A percentile compares a stretch with the other conserved stretches of the same genome.
phyloP scores from a whole-genome alignment of 176 grass and related monocot genomes.

The Raddia guianensis region DNA sequence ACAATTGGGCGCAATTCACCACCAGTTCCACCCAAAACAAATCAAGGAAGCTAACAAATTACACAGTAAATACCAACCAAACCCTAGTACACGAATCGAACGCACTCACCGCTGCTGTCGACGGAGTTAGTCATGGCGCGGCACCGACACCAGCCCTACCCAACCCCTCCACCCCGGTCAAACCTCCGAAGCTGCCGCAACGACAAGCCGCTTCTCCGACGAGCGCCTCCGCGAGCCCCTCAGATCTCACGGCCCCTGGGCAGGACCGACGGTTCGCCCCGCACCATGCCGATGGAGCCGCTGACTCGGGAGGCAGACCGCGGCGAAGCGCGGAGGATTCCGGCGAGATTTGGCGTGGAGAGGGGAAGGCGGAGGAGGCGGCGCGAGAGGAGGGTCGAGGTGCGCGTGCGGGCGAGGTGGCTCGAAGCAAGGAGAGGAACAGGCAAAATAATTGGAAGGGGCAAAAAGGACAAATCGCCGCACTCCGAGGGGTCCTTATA shows the following conservation, averaged over 20 bases:
- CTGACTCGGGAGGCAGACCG: background rate
- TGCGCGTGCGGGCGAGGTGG: background rate
- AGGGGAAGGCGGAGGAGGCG: background rate
- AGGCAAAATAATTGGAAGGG: constrained; percentile 23
- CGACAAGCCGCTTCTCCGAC: background rate
- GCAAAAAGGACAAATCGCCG: background rate
- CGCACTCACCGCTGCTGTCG: constrained; percentile 66
- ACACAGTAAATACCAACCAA: background rate
- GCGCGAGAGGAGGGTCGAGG: constrained; percentile 18
- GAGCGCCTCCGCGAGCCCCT: background rate
- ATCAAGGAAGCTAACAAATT: background rate
- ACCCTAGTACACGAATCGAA: background rate
- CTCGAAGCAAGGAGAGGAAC: background rate
- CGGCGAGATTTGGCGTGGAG: constrained; percentile 29
- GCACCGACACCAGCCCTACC: background rate
- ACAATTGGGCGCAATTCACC: background rate
- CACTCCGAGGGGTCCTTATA: constrained; percentile 40
- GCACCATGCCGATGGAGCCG: background rate
- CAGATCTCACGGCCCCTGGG: background rate
- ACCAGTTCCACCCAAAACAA: background rate
- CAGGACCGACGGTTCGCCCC: background rate
- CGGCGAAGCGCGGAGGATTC: background rate
- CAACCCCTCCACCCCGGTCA: background rate
- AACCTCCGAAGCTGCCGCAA: background rate
- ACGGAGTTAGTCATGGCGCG: constrained; percentile 49